Evolutionary conservation across 768 basidiomycete genomes (phyloP).

Genomic region (Macrolepiota dolichaula): DNA sequence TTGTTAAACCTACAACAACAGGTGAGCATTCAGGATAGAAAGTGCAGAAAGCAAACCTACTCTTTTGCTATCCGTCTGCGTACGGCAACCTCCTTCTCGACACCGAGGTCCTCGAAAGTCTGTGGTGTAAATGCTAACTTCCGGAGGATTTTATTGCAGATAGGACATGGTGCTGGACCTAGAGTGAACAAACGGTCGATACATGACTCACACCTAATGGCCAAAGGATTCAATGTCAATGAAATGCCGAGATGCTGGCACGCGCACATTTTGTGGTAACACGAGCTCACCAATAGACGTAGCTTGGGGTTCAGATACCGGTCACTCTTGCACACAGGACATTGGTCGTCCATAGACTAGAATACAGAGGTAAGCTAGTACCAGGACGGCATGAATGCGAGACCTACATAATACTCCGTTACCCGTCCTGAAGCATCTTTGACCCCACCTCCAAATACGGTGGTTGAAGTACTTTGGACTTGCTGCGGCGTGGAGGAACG

Average conservation of each 20-base stretch:
- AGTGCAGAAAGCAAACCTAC: constrained; percentile 38
- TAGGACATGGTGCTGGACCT: constrained; percentile 94
- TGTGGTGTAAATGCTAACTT: constrained; percentile 96
- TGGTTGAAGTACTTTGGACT: constrained; percentile 68
- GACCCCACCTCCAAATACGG: constrained; percentile 78
- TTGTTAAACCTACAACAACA: constrained; percentile 79
- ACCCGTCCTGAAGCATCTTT: constrained; percentile 84
- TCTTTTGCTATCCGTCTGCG: constrained; percentile 86
- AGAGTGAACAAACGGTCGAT: constrained; percentile 95
- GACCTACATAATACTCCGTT: constrained; percentile 73
- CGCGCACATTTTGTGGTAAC: constrained; percentile 95
- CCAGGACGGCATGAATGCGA: neutral
- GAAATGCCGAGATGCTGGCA: neutral
- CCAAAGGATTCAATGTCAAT: neutral
- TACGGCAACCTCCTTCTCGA: constrained; percentile 93
- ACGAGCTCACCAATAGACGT: constrained; percentile 89
- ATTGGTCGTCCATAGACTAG: constrained; percentile 89
- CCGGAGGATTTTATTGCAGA: constrained; percentile 81
- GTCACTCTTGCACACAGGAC: constrained; percentile 97
- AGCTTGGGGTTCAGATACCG: constrained; percentile 93
- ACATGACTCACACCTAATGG: constrained; percentile 91
- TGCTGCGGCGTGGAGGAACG: constrained; percentile 65
- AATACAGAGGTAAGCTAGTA: neutral
- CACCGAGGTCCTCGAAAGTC: constrained; percentile 88
- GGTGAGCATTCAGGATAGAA: constrained; percentile 1